phyloP scores from a whole-genome alignment of 2,329 filamentous ascomycete species.

The Ophiocordyceps robertsii region DNA sequence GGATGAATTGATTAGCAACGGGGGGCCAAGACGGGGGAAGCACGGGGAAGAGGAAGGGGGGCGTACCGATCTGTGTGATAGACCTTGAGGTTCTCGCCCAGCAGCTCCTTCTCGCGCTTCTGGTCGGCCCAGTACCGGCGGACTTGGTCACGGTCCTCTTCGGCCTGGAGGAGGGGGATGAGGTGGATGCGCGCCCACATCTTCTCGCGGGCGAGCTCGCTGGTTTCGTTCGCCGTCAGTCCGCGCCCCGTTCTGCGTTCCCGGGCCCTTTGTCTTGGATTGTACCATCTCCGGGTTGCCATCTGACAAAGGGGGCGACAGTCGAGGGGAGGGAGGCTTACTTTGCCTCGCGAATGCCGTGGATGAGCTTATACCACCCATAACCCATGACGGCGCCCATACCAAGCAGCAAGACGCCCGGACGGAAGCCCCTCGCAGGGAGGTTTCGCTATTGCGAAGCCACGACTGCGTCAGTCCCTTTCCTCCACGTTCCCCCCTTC shows the following conservation, averaged over 20 bases:
- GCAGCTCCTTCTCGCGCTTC: constrained; percentile 77
- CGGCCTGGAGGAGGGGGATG: constrained; percentile 85
- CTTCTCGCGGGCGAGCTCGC: constrained; percentile 91
- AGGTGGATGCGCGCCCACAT: constrained; percentile 96
- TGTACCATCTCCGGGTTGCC: too few species aligned
- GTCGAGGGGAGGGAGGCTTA: constrained; percentile 33
- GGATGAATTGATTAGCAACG: neutral
- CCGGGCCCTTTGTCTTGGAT: too few species aligned
- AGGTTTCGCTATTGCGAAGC: constrained; percentile 83
- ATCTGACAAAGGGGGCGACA: too few species aligned
- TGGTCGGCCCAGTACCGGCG: constrained; percentile 75
- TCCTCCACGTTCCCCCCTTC: too few species aligned
- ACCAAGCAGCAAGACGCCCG: constrained; percentile 62
- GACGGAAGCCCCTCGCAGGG: constrained; percentile 80
- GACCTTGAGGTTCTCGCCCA: constrained; percentile 71
- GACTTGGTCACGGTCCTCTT: constrained; percentile 92
- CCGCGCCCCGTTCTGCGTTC: too few species aligned
- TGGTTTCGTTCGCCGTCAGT: too few species aligned
- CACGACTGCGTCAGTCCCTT: too few species aligned
- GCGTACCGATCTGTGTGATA: constrained; percentile 81
- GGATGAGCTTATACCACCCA: constrained; percentile 76
- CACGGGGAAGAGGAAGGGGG: neutral
- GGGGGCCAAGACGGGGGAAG: neutral
- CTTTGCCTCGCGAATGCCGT: constrained; percentile 85
- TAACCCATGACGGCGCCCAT: constrained; percentile 71